These are phyloP conservation scores for Hypoxylon crocopeplum DNA, from an alignment of 495 filamentous ascomycete genomes.

Conservation along the genomic window DNA sequence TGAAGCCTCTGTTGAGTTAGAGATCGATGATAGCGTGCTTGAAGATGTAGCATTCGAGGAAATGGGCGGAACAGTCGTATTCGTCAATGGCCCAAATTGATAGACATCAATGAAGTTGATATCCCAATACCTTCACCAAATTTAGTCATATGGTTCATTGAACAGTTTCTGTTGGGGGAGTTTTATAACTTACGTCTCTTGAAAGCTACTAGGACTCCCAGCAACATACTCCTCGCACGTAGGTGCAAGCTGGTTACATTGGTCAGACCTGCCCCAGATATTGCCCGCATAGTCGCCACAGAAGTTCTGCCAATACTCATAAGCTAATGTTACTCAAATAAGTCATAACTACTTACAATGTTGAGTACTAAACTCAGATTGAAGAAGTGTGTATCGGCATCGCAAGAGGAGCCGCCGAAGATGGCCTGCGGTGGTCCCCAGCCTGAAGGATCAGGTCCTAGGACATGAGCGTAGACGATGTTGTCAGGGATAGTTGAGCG, in stretches of 20 bases:
- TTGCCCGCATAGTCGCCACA: conserved; percentile 90
- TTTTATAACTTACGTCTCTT: conserved; percentile 47
- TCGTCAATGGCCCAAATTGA: conserved; percentile 42
- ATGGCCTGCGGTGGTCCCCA: conserved; percentile 66
- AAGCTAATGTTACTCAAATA: background rate
- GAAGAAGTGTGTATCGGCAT: conserved; percentile 36
- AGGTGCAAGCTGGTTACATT: conserved; percentile 50
- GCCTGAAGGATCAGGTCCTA: conserved; percentile 61
- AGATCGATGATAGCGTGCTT: background rate
- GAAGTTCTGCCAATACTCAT: conserved; percentile 55
- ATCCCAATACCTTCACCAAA: conserved; percentile 62
- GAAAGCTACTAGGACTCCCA: conserved; percentile 64
- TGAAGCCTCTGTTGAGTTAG: background rate
- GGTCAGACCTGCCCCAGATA: conserved; percentile 53
- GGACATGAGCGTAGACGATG: conserved; percentile 49
- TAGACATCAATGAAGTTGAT: conserved; percentile 73
- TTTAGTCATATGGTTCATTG: background rate
- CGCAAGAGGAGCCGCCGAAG: conserved; percentile 37
- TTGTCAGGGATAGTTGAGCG: conserved; percentile 65
- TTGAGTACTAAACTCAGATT: conserved; percentile 42
- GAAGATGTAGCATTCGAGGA: background rate
- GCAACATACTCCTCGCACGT: conserved; percentile 71
- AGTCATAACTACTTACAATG: conserved; percentile 19
- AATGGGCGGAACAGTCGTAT: conserved; percentile 15
- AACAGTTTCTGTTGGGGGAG: background rate